Base-by-base conservation (phyloP, 495 filamentous ascomycete species). In the Neurospora discreta region DNA sequence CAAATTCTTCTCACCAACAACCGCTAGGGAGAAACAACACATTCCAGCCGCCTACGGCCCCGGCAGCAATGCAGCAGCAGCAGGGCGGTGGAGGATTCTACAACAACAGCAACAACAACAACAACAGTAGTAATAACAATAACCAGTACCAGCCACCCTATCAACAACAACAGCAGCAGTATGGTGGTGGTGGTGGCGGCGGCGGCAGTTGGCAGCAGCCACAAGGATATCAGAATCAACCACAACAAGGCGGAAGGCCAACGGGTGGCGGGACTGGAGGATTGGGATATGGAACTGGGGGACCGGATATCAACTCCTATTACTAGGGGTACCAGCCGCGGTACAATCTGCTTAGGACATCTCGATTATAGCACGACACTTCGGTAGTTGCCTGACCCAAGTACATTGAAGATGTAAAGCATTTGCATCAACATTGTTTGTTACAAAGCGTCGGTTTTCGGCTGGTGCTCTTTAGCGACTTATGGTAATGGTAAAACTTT, bases 281-380 rank as follows among this genome's bases (percentile, higher is more conserved):
- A 23, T 58, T 71, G 11, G 69, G 69, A 8, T 71, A 73, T 65
- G 71, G 71, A 16, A 18, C 68, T 18, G 52, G 70, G 15, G 73
- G 73, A 36, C 39, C 68, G 69, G 75, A 75, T 26, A 39, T 78
- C 73, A 75, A 77, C 46, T 75, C 73, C 30, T 78, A 74, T 41
- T 78, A 78, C 68, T 77, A 75, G 58, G 52, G 30, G 15, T 65
- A 36, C 15, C 26, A 3, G 52, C 20, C 46, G 46, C 20, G 23
- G 1, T 58, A 58, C 46, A 26, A 33, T 18, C 33, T 5, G 13
- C 26, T 2, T 65, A 26, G 52, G 26, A n/a, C n/a, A n/a, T 15
- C 23, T 65, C 18, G 15, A 26, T 18, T 26, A 8, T 36, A 33
- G 11, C 13, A 65, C 6, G 52, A 18, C 52, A 65, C 26, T 36